These are phyloP conservation scores for Trichoderma reesei DNA, from an alignment of 495 filamentous ascomycete species.

Conservation along the genomic window DNA sequence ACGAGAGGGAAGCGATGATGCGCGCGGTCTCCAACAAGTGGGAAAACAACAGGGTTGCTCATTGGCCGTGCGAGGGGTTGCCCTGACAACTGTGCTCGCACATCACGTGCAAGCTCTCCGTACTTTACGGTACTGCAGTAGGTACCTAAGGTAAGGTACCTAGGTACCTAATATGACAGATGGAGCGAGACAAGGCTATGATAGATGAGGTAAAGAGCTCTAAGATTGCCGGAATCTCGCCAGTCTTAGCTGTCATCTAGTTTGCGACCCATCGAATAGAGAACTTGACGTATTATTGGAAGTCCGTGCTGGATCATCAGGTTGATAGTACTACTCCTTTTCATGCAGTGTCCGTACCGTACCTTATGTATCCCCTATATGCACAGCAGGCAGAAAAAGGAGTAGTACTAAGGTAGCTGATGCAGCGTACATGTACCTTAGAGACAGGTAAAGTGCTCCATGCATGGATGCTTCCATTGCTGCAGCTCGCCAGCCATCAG, in stretches of 20 bases:
- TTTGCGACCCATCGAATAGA: neutral
- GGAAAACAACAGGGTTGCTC: neutral
- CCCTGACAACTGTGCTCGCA: neutral
- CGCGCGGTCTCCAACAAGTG: neutral
- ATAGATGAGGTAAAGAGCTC: neutral
- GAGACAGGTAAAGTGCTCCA: no score
- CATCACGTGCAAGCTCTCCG: neutral
- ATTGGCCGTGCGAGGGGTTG: neutral
- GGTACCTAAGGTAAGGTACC: neutral
- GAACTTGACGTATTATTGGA: neutral
- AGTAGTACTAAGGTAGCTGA: neutral
- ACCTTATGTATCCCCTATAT: neutral
- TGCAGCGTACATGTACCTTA: neutral
- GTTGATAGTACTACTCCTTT: neutral
- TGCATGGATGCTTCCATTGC: neutral
- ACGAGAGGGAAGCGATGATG: neutral
- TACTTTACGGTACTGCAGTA: no score
- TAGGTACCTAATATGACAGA: neutral
- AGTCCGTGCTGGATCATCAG: neutral
- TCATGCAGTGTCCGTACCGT: neutral
- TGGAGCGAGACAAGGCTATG: no score
- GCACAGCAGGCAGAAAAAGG: neutral
- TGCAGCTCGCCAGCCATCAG: neutral
- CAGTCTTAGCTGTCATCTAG: neutral
- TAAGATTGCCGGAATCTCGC: conserved; percentile 2